Conservation (phyloP, 1,284 basidiomycete genomes). For the Ustilago nuda region DNA sequence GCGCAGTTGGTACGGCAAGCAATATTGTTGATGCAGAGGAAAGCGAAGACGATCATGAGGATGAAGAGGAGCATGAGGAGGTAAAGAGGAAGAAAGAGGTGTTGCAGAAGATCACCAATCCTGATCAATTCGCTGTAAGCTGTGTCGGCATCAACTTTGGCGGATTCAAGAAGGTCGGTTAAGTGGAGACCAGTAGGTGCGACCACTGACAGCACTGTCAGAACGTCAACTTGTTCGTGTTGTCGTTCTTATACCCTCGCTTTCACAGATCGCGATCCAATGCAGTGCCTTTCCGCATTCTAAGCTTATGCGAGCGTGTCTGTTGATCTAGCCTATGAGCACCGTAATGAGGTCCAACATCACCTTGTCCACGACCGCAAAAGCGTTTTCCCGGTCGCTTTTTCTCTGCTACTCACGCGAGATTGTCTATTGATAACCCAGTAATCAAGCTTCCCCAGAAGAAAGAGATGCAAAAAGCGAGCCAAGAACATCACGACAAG, state of each 20-base stretch:
- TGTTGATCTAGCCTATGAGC: background rate
- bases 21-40: slow-evolving; percentile 2
- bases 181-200: background rate
- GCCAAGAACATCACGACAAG: background rate
- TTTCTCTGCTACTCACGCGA: background rate
- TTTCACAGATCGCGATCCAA: background rate
- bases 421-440: background rate
- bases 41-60: slow-evolving; percentile 15
- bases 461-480: background rate
- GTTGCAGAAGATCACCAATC: slow-evolving; percentile 14
- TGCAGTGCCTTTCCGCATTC: background rate
- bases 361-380: background rate
- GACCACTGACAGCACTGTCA: background rate
- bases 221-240: background rate
- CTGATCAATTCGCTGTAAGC: slow-evolving; percentile 49
- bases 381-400: no score
- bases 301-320: background rate
- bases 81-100: slow-evolving; percentile 19
- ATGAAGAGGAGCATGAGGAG: slow-evolving; percentile 30
- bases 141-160: slow-evolving; percentile 65
- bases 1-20: background rate
- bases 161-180: slow-evolving; percentile 58
- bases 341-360: background rate
- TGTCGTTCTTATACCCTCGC: slow-evolving; percentile 11
- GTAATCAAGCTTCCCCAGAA: background rate